Evolutionary conservation across 2,329 filamentous ascomycete genomes (phyloP).

Genomic region (Blastomyces emzantsi): DNA sequence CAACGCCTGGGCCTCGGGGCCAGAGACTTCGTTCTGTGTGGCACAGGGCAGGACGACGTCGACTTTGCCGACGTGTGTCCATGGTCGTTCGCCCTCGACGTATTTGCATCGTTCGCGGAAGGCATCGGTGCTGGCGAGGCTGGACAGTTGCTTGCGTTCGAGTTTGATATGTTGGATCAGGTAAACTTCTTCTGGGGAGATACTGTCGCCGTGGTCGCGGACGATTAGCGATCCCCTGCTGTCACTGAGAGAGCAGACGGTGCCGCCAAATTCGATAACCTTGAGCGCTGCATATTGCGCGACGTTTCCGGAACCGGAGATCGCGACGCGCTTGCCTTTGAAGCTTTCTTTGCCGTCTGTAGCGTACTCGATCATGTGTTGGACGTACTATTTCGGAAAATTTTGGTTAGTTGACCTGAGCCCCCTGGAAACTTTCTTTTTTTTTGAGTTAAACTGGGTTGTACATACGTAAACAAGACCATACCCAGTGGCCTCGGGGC

Average conservation of each 20-base stretch:
- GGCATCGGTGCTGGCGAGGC: constrained; percentile 50
- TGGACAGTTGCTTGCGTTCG: constrained; percentile 70
- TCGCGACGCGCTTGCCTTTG: constrained; percentile 83
- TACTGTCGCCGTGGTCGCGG: constrained; percentile 52
- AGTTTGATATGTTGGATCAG: constrained; percentile 80
- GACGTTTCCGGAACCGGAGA: constrained; percentile 96
- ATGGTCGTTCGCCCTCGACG: constrained; percentile 77
- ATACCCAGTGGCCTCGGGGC: constrained; percentile 93
- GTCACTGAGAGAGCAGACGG: constrained; percentile 87
- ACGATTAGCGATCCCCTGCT: constrained; percentile 77
- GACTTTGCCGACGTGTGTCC: constrained; percentile 80
- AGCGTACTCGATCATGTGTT: constrained; percentile 89
- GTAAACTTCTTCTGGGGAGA: constrained; percentile 71
- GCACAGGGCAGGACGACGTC: constrained; percentile 88
- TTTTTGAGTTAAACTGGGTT: not conserved
- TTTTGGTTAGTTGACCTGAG: not conserved
- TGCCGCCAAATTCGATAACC: constrained; percentile 89
- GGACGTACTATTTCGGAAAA: constrained; percentile 54
- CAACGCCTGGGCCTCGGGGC: constrained; percentile 78
- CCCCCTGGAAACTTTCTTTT: not conserved
- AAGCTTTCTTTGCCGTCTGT: constrained; percentile 69
- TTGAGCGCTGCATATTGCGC: constrained; percentile 97
- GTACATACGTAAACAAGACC: constrained; percentile 73
- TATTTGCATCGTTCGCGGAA: constrained; percentile 67
- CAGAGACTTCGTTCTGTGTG: constrained; percentile 94